These are phyloP conservation scores for Austroboletus festivus DNA, from an alignment of 768 basidiomycete species.

Conservation along the genomic window DNA sequence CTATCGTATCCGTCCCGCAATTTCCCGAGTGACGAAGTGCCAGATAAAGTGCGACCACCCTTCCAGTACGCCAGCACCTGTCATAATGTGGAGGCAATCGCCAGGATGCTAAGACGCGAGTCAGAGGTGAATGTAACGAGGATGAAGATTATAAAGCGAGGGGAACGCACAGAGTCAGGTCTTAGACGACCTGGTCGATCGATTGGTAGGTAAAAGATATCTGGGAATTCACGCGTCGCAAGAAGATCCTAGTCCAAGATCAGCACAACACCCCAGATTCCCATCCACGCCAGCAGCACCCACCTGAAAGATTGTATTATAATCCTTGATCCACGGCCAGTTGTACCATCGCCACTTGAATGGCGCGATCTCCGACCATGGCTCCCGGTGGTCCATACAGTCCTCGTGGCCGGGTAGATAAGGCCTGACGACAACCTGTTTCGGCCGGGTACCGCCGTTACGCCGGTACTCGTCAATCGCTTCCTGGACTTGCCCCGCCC, in stretches of 20 bases:
- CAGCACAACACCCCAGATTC: not conserved
- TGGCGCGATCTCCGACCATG: conserved; percentile 46
- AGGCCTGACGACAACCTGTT: conserved; percentile 54
- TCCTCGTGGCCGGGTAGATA: conserved; percentile 67
- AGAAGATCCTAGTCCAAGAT: conserved; percentile 39
- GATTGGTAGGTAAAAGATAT: conserved; percentile 58
- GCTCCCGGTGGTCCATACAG: conserved; percentile 47
- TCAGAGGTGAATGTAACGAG: not conserved
- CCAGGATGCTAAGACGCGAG: conserved; percentile 34
- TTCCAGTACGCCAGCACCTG: conserved; percentile 47
- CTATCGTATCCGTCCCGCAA: conserved; percentile 27
- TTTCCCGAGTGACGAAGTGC: conserved; percentile 43
- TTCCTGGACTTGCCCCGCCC: conserved; percentile 51
- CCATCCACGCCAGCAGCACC: conserved; percentile 3
- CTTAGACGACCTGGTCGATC: conserved; percentile 60
- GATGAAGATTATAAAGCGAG: not conserved
- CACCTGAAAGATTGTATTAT: conserved; percentile 60
- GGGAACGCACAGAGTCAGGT: conserved; percentile 56
- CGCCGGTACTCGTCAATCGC: conserved; percentile 36
- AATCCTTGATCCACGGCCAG: conserved; percentile 58
- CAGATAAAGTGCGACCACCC: conserved; percentile 53
- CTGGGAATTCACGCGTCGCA: conserved; percentile 41
- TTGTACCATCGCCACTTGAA: conserved; percentile 55
- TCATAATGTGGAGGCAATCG: conserved; percentile 47
- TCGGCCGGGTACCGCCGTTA: conserved; percentile 25